Base-by-base conservation (phyloP, 208 protist genomes). In the Naegleria fowleri region DNA sequence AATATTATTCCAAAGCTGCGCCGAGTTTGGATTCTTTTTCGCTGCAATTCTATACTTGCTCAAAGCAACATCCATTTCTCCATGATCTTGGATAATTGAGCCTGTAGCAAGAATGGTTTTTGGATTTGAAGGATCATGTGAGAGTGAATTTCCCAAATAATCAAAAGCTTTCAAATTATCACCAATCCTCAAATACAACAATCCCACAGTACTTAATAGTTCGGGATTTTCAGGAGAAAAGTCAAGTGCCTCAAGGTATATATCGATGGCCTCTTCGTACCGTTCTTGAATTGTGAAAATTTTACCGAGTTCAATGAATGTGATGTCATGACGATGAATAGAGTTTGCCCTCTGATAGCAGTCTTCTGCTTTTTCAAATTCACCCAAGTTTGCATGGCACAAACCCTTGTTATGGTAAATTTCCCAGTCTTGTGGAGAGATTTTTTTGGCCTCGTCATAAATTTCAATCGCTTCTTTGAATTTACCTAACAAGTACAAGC, bases 1-100 rank as follows among this genome's bases (percentile, higher is more conserved):
- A 67, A 99, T 96, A 93, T 99, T 99, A 94, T 98, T 99, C 98
- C 98, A 99, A 87, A 99, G 95, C 92, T 98, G 96, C 38, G 97
- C 93, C 29, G 96, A 97, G 92, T 97, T 94, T 3, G 98, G 97
- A 51, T 95, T 95, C 84, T 95, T 92, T 36, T 94, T 91, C 19
- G 97, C 94, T 36, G 97, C 96, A 58, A 98, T 94, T 41, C 98
- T 94, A 91, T 99, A 99, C 92, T 99, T 99, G 91, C 94, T 95
- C 6, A 99, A 94, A 1, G 98, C 98, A 0, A 98, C 97, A 90
- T 98, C 97, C 92, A 97, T 98, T 91, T 99, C 97, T 0, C 94
- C 95, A 92, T 97, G 96, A 86, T 98, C 96, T 91, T 99, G 96
- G n/a, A 99, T 98, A 55, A 99, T 96, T 43, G 97, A 98, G 0